Evolutionary conservation across 495 filamentous ascomycete genomes (phyloP), one percentile per base, ranked within the genome.

Genomic region (Penicillium roqueforti): DNA sequence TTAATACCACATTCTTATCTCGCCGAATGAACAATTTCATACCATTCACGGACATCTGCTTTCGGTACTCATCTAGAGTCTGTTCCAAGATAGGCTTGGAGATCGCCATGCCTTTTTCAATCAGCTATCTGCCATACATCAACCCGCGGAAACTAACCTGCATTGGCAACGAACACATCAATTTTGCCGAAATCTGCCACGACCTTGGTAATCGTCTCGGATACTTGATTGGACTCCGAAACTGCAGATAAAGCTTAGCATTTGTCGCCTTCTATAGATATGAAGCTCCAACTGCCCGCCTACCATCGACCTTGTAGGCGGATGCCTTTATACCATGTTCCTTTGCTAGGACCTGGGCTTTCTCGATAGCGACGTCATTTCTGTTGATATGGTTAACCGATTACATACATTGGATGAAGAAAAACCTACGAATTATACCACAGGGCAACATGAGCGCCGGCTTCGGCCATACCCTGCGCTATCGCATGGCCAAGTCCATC

Each of bases 161-260:
- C 53, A 60, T 76, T 82, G 8, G 75, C 77, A 41, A 80, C 56
- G 36, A 80, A 79, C 3, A 75, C 69, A 60, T 80, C 73, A 4
- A 83, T 66, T 49, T 70, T 69, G 19, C 70, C 72, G 63, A 77
- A 76, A 36, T 79, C 72, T 18, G 73, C 41, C 3, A 76, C 68
- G 11, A 73, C 68, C 22, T 68, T 52, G 2, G 58, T 48, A 13
- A 78, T 64, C 0, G 65, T 67, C 4, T 61, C 45, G 22, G 68
- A 51, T 9, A 76, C 67, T 18, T 60, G 44, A 4, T 59, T 56
- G 0, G 64, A 46, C 16, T 74, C 62, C 26, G 74, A 77, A 23
- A 81, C 76, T 66, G 40, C 28, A 16, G 11, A 29, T 2, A 39
- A 18, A 22, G 9, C 7, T 40, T 3, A 53, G 47, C 19, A 41